Percentiles rank a stretch among this genome's conserved stretches.
phyloP scores from a whole-genome alignment of 192 early-diverging fungal species.

The Gonapodya sp. region DNA sequence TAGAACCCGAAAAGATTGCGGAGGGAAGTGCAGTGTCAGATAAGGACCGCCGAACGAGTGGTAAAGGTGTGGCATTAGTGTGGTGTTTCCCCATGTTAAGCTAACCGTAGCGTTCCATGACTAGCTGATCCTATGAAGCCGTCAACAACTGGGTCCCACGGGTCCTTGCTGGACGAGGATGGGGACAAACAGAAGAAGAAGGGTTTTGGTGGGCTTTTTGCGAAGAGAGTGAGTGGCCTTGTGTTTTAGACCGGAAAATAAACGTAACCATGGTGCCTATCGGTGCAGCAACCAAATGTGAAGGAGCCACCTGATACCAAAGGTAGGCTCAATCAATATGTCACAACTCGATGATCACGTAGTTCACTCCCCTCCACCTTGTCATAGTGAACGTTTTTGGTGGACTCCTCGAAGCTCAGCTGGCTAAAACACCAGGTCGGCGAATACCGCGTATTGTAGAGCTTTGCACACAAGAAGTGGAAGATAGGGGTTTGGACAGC shows the following conservation, averaged over 20 bases:
- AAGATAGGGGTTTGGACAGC: constrained; percentile 11
- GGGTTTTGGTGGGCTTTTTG: constrained; percentile 6
- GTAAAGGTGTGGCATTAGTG: background rate
- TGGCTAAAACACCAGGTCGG: background rate
- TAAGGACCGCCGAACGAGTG: background rate
- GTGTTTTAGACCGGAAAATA: background rate
- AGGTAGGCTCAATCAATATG: background rate
- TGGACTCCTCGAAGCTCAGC: background rate
- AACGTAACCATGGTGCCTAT: no score
- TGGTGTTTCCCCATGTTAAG: no score
- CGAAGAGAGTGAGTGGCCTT: background rate
- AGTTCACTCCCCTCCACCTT: background rate
- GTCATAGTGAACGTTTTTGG: background rate
- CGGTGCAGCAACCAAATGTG: background rate
- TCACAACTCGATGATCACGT: background rate
- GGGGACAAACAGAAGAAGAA: constrained; percentile 2
- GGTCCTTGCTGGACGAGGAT: background rate
- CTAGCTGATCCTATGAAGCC: background rate
- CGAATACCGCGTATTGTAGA: constrained; percentile 8
- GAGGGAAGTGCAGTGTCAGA: background rate
- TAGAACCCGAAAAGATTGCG: background rate
- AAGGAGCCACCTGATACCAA: background rate
- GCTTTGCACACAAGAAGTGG: constrained; percentile 11
- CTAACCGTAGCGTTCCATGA: no score
- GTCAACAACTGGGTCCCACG: background rate